Conservation (phyloP, 441 rosid species). For the Erodium texanum region DNA sequence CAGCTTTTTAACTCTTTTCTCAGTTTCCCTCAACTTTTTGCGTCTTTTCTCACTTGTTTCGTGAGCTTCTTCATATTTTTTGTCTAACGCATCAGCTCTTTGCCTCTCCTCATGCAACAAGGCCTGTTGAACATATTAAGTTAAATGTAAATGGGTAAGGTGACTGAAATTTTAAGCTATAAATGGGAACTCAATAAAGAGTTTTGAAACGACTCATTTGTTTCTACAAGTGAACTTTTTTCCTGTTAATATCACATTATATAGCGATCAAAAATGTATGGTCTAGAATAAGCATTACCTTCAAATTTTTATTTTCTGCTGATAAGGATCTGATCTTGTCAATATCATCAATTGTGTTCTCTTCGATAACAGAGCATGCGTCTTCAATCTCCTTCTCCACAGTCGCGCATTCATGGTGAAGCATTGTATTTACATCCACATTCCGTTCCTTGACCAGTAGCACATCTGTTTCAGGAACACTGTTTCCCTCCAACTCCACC, state of each 20-base stretch:
- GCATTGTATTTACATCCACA: not conserved
- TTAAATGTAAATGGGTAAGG: not conserved
- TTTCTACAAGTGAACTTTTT: not conserved
- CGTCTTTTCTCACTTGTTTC: conserved; percentile 62
- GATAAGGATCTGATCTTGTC: conserved; percentile 59
- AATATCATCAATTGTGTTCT: conserved; percentile 80
- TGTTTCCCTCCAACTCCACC: conserved; percentile 60
- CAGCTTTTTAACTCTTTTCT: conserved; percentile 61
- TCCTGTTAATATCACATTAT: not conserved
- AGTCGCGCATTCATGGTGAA: not conserved
- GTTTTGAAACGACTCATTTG: not conserved
- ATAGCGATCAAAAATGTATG: not conserved
- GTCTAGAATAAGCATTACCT: conserved; percentile 33
- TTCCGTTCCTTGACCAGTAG: conserved; percentile 36
- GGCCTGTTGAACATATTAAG: conserved; percentile 30
- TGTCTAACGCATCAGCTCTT: conserved; percentile 68
- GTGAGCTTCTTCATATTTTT: conserved; percentile 49
- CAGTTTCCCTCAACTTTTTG: conserved; percentile 68
- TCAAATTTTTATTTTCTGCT: conserved; percentile 61
- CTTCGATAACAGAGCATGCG: conserved; percentile 78
- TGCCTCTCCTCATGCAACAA: conserved; percentile 51
- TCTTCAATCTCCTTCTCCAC: conserved; percentile 60
- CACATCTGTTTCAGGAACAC: conserved; percentile 56
- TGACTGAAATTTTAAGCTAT: not conserved
- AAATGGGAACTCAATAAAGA: not conserved